Evolutionary conservation across 1,284 basidiomycete genomes (phyloP).

Genomic region (Trametes pubescens): DNA sequence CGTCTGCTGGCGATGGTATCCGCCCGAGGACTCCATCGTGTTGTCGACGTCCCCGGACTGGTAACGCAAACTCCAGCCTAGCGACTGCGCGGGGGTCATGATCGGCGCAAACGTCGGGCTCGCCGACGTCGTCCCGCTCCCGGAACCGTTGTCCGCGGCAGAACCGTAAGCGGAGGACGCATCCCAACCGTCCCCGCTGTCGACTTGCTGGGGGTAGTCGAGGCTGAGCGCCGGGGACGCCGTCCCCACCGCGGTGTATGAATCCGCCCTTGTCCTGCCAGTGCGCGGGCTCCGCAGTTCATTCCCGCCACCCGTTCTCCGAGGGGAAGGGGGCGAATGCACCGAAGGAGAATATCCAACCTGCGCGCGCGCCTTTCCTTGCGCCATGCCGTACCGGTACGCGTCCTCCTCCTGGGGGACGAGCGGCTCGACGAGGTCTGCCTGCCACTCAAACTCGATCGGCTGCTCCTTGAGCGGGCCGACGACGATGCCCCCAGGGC

Average conservation of each 20-base stretch:
- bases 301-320: not conserved
- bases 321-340: not conserved
- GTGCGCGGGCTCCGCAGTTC: not conserved
- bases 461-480: conserved; percentile 40
- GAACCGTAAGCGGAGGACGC: conserved; percentile 27
- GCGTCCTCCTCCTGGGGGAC: conserved; percentile 23
- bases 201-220: conserved; percentile 23
- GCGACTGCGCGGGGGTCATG: conserved; percentile 39
- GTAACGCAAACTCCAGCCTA: conserved; percentile 34
- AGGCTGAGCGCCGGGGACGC: conserved; percentile 25
- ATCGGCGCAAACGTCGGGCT: conserved; percentile 33
- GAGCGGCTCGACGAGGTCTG: conserved; percentile 34
- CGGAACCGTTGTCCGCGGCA: conserved; percentile 19
- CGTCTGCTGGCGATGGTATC: conserved; percentile 26
- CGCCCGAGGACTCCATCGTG: conserved; percentile 10
- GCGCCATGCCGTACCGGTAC: conserved; percentile 5
- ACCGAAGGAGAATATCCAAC: not conserved
- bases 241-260: conserved; percentile 3
- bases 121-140: conserved; percentile 9
- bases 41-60: conserved; percentile 10
- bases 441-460: conserved; percentile 40
- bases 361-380: not conserved
- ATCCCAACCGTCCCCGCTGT: conserved; percentile 28
- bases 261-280: conserved; percentile 1
- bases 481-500: conserved; percentile 38